Evolutionary conservation across 192 early-diverging fungal genomes (phyloP).

Genomic region (Oehlia diaphana): DNA sequence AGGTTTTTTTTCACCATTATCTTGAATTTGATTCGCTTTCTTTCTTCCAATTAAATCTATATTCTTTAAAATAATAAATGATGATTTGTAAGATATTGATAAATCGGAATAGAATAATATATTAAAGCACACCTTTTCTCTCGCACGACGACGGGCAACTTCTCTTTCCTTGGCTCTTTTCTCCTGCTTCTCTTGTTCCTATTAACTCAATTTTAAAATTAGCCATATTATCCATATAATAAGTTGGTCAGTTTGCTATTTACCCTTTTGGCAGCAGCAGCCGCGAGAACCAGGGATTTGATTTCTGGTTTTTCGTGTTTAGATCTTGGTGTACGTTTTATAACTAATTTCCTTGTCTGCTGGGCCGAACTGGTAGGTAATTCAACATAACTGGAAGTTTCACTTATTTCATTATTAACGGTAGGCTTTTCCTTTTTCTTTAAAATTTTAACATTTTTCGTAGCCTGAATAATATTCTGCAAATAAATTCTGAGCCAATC

Average conservation of each 20-base stretch:
- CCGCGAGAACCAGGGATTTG: background rate
- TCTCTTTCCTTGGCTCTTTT: slow-evolving; percentile 14
- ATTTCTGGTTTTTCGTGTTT: slow-evolving; percentile 5
- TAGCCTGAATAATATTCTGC: background rate
- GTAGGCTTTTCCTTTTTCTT: background rate
- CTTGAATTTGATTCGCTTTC: background rate
- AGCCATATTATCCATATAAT: background rate
- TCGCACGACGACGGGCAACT: background rate
- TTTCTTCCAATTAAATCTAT: background rate
- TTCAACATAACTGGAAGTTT: background rate
- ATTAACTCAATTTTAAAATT: background rate
- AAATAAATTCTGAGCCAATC: background rate
- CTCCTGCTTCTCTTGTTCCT: slow-evolving; percentile 18
- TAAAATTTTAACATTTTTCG: background rate
- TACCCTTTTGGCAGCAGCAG: slow-evolving; percentile 3
- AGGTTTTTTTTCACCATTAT: background rate
- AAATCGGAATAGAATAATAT: background rate
- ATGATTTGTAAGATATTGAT: background rate
- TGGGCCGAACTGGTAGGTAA: no score
- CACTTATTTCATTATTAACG: background rate
- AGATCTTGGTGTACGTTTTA: background rate
- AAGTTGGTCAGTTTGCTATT: background rate
- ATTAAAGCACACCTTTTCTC: background rate
- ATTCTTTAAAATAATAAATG: background rate
- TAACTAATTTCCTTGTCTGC: background rate